Conservation (phyloP, 2,329 filamentous ascomycete species). For the Oidium heveae region DNA sequence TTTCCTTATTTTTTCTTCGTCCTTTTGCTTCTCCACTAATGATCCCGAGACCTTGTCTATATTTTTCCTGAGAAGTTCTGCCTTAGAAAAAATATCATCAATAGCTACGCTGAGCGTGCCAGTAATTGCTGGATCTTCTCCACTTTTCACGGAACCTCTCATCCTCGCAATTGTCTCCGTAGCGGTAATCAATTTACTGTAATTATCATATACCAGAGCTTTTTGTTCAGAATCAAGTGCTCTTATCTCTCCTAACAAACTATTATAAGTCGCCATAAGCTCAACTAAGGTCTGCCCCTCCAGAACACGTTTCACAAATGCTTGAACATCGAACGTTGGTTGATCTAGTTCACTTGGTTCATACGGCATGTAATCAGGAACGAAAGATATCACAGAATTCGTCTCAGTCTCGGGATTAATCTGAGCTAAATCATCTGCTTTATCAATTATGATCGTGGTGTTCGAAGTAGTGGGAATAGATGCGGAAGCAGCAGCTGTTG, state of each 20-base stretch:
- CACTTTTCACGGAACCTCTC: conserved; percentile 43
- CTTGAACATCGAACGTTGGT: conserved; percentile 44
- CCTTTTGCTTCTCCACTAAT: conserved; percentile 47
- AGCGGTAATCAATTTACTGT: conserved; percentile 85
- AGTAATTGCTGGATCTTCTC: not conserved
- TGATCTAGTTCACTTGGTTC: conserved; percentile 40
- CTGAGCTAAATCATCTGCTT: not conserved
- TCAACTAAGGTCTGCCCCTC: conserved; percentile 39
- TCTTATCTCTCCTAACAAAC: conserved; percentile 54
- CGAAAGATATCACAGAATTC: not conserved
- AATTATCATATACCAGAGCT: conserved; percentile 93
- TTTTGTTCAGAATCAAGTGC: conserved; percentile 91
- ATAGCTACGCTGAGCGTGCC: not conserved
- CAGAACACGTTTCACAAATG: conserved; percentile 37
- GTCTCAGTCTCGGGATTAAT: not conserved
- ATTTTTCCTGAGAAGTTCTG: not conserved
- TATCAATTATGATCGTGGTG: not conserved
- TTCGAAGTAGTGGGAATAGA: too few species aligned
- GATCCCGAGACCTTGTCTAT: conserved; percentile 38
- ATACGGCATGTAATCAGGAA: conserved; percentile 9
- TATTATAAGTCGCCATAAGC: conserved; percentile 43
- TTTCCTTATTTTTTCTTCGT: conserved; percentile 23
- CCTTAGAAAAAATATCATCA: conserved; percentile 1
- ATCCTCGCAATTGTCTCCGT: conserved; percentile 89
- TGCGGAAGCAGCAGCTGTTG: conserved; percentile 4